Base-by-base conservation (phyloP, 352 stramenopile genomes). In the Globisporangium yorkense region DNA sequence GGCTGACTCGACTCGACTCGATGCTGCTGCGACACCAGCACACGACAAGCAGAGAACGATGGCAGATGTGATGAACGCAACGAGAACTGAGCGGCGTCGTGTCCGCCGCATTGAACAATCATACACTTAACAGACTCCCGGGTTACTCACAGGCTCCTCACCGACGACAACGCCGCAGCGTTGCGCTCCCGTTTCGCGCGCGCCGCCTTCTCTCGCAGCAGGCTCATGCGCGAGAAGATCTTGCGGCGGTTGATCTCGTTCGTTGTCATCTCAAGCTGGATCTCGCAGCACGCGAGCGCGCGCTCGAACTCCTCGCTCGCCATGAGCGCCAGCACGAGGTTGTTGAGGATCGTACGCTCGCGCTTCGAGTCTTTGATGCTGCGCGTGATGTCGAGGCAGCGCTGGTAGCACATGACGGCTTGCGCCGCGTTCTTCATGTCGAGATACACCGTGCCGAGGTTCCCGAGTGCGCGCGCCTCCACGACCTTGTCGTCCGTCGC, bases 321-420 rank as follows among this genome's bases (percentile, higher is more conserved):
- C 54, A 87, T 86, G 43, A 87, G 65, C 9, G 84, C 79, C 18
- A 93, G 80, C 43, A 93, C 80, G 10, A 93, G 67, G 52, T 93
- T 93, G 66, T 93, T 92, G 18, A 93, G 70, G 56, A 93, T 92
- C 4, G 80, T 89, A 13, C 81, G 81, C 55, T 93, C 84, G 9
- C 84, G 74, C 58, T 92, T 93, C 24, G 75, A 72, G 52, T 92
- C 81, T 13, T 80, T 69, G 44, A 92, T 87, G 3, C 74, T 69
- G 12, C 76, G 77, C 9, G 81, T 90, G 55, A 92, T 87, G 50
- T 81, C 79, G 43, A 92, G 68, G 46, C 79, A 92, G 48, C 87
- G 79, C 56, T 88, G 64, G 63, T 93, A 92, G 68, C 81, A 93
- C 44, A 61, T 58, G 44, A 92, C 81, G 10, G 84, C 84, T 33